Evolutionary conservation across 1,284 basidiomycete species (phyloP), one percentile per base, ranked within the genome.

Genomic region (Apiotrichum sp.): DNA sequence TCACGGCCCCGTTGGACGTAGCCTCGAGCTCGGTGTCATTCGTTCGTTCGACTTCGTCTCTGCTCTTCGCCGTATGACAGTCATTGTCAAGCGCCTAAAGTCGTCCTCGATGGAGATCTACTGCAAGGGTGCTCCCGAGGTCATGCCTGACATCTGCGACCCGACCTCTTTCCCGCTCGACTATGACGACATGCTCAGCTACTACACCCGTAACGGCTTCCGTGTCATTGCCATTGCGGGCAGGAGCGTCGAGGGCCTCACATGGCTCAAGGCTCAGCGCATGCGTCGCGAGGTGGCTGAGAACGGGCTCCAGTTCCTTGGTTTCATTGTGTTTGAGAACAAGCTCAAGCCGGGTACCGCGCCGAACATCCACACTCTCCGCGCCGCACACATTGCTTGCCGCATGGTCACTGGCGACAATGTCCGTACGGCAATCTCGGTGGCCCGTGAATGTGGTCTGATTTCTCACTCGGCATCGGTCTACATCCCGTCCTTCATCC

Each of bases 371-470:
- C 88, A 90, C 61, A 87, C 86, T 0, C 81, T 99, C 14, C 86
- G 90, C 55, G 81, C 84, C 9, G 96, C 96, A 0, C 91, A 97
- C 77, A 81, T 99, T 42, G 88, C 90, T 8, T 95, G 91, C 67
- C 83, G 93, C 62, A 98, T 99, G 96, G 95, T 97, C 55, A 98
- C 96, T 0, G 96, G 96, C 8, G 96, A 99, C 73, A 98, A 98
- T 66, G 86, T 93, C 35, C 81, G 96, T 43, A 99, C 96, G 1
- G 96, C 96, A 2, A 90, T 98, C 66, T 93, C 90, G 65, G 96
- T 99, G 35, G 96, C 93, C 10, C 82, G 95, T 58, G 96, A 99
- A 76, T 98, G 95, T 67, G 85, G 85, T 48, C 80, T 99, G 61
- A 85, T 98, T 62, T 89, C 86, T 49, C 88, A 88, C 60, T 88